Evolutionary conservation across 2,329 filamentous ascomycete genomes (phyloP).

Genomic region (Colletotrichum cuscutae): DNA sequence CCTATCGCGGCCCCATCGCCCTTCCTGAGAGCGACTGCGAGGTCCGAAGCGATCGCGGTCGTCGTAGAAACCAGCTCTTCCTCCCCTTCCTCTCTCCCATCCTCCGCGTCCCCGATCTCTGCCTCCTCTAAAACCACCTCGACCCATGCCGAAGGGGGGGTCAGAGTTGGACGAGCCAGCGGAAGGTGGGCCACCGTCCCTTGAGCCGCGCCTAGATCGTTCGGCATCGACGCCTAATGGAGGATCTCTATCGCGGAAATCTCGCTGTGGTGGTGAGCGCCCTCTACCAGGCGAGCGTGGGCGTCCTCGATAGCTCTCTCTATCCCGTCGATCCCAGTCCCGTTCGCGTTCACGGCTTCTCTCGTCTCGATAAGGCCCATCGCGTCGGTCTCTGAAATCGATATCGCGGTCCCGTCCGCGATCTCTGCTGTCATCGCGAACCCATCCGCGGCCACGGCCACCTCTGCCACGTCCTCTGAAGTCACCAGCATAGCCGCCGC

Average conservation of each 20-base stretch:
- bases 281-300: slow-evolving; percentile 70
- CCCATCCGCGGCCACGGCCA: slow-evolving; percentile 64
- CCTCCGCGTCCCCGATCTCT: slow-evolving; percentile 65
- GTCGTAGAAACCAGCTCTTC: slow-evolving; percentile 63
- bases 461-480: slow-evolving; percentile 66
- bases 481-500: slow-evolving; percentile 73
- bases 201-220: slow-evolving; percentile 73
- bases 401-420: slow-evolving; percentile 68
- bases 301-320: slow-evolving; percentile 63
- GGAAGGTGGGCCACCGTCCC: slow-evolving; percentile 76
- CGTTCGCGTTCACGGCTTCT: slow-evolving; percentile 68
- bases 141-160: slow-evolving; percentile 65
- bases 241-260: slow-evolving; percentile 66
- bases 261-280: slow-evolving; percentile 73
- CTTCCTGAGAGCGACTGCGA: slow-evolving; percentile 74
- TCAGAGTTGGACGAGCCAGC: slow-evolving; percentile 79
- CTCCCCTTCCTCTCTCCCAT: slow-evolving; percentile 59
- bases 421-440: slow-evolving; percentile 70
- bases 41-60: slow-evolving; percentile 66
- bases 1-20: slow-evolving; percentile 66
- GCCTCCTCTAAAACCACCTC: slow-evolving; percentile 63
- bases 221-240: slow-evolving; percentile 74
- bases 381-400: slow-evolving; percentile 62
- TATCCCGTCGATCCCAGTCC: slow-evolving; percentile 60
- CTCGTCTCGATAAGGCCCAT: slow-evolving; percentile 65